Base-by-base conservation (phyloP, 1,139 yeast species). In the Geotrichum fermentans region DNA sequence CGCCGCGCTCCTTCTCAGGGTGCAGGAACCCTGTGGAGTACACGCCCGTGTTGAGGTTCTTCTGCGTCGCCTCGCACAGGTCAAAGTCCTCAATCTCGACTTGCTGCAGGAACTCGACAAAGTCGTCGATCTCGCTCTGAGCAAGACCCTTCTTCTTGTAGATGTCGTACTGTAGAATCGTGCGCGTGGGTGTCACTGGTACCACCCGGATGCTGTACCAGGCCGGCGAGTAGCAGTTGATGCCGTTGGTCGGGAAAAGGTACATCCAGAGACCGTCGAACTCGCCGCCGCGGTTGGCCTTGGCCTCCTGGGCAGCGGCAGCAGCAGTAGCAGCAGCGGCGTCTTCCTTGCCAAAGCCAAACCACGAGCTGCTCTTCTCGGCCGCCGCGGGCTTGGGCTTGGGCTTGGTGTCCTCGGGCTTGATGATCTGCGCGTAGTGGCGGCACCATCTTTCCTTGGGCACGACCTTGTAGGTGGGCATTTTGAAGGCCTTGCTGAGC, bases 151-250 rank as follows among this genome's bases (percentile, higher is more conserved):
- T 78, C 67, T 79, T 79, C 52, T 82, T 75, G 65, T 74, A 79
- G 50, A 79, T 76, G 58, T 79, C 83, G 58, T 79, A 79, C 60
- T 78, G 82, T 57, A 79, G 69, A 29, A 79, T 68, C 14, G 83
- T 79, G 58, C 72, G 78, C 38, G 72, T 70, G 10, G 82, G 78
- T 37, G 73, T 59, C 18, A 74, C 60, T 34, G 83, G 83, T 53
- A 78, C 68, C 2, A 79, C 83, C 59, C 83, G 68, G 55, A 79
- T 78, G 3, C 80, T 74, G 63, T 79, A 79, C 81, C 82, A 79
- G 5, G 83, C 83, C 54, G 83, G 83, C 0, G 83, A 78, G 60
- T 79, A 79, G 60, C 83, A 78, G 63, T 79, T 79, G 60, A 79
- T 63, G 37, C 83, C 83, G 57, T 77, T 77, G 50, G 71, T 75